A percentile compares a stretch with the other conserved stretches of the same genome.
Conservation (phyloP, 2,329 filamentous ascomycete genomes). For the Sporothrix curviconia region DNA sequence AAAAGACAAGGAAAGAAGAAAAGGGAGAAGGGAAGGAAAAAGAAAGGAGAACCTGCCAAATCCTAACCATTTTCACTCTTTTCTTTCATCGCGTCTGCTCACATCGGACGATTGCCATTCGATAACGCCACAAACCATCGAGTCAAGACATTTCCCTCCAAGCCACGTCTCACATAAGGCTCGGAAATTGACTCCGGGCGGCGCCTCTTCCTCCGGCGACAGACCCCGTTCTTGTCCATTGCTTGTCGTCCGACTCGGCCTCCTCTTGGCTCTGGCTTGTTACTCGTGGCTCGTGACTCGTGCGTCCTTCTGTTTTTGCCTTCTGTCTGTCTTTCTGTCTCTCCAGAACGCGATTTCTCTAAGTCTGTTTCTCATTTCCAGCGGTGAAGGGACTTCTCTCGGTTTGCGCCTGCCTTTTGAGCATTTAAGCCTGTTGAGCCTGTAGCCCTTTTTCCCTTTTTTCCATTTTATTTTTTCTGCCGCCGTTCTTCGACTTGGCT, state of each 20-base stretch:
- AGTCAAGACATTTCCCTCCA: too few species aligned
- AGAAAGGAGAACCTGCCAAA: not conserved
- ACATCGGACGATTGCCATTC: too few species aligned
- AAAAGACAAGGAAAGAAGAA: not conserved
- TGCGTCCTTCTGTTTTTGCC: not conserved
- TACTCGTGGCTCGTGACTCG: not conserved
- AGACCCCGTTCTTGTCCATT: not conserved
- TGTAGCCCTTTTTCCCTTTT: too few species aligned
- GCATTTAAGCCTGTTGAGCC: too few species aligned
- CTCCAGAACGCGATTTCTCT: not conserved
- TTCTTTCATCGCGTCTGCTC: too few species aligned
- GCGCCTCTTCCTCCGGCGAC: not conserved
- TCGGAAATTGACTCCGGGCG: slow-evolving; percentile 4
- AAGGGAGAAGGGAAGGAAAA: not conserved
- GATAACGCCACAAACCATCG: too few species aligned
- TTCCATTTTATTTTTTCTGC: too few species aligned
- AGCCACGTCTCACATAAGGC: too few species aligned
- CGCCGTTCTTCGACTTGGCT: not conserved
- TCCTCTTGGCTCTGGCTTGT: not conserved
- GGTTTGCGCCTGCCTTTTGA: too few species aligned
- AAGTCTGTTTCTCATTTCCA: too few species aligned
- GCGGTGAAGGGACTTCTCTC: not conserved
- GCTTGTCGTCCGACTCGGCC: not conserved
- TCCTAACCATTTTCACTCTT: too few species aligned
- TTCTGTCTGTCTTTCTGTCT: not conserved